Base-by-base conservation (phyloP, 2,329 filamentous ascomycete species). In the Teratosphaeria zuluensis region DNA sequence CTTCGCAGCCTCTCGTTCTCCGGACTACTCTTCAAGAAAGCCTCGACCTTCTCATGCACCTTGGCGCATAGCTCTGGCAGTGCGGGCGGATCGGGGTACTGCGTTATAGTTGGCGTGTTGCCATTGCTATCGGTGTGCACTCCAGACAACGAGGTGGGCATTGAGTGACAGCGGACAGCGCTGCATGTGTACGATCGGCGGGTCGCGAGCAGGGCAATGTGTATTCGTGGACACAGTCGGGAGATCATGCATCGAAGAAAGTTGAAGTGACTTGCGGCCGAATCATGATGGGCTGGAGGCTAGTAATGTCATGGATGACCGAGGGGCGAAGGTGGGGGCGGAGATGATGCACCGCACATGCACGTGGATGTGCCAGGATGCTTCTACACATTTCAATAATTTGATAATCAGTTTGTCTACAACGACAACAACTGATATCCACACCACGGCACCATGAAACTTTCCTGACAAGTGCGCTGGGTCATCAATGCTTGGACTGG, bases 1-100 rank as follows among this genome's bases (percentile, higher is more conserved):
- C 78, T 78, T 65, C 76, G 78, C 59, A 92, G 74, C 52, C 82
- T 73, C 57, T 82, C 76, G 21, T 81, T 80, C 2, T 79, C 76
- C 60, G 83, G 77, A 33, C 82, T 73, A 63, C 84, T 79, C 53
- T 77, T 77, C 58, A 95, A 78, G 69, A 95, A 91, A 28, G 79
- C 77, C 54, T 82, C 76, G 60, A 95, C 77, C 71, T 82, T 82
- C 62, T 74, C 73, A 65, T 84, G 80, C 62, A 89, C 77, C 64
- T 78, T 75, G 42, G 72, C 73, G 71, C 77, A 79, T 61, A 78
- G 68, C 59, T 74, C 69, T 21, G 73, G 66, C 59, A 79, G 70
- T 14, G 65, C 33, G 8, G 52, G 55, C 28, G 48, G 51, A 35
- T 35, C 54, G n/a, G 59, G 54, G 42, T 58, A 53, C 19, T 46